Evolutionary conservation across 345 rosid species (phyloP), one percentile per base, ranked within the genome.

Genomic region (Combretum micranthum): DNA sequence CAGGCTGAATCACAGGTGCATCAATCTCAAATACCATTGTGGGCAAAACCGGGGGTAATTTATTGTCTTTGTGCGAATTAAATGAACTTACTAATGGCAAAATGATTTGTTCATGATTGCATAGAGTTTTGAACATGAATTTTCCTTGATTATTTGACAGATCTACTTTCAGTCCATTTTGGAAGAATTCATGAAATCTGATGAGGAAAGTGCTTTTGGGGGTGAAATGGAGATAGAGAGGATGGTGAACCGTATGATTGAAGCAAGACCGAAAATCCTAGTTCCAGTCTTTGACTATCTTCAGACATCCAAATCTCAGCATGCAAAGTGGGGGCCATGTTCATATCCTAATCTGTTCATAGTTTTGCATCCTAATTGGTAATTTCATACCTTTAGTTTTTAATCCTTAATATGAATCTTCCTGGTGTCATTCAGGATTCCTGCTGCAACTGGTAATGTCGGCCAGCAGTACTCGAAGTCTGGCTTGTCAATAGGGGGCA

Each of bases 1-100:
- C 95, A 88, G 75, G 95, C 93, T 54, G 98, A 92, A 66, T 61
- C 84, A 63, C 88, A 70, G 69, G 83, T 77, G 88, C 80, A 88
- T 72, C 77, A 71, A 58, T 64, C 75, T 55, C 54, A 58, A 47
- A 32, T 39, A 15, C 87, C 77, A 44, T 65, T 84, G 69, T 88
- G 93, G 98, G 84, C 76, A 54, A 88, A 84, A 69, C 77, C 76
- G 17, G 75, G 81, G 83, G 96, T 92, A 84, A 60, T 42, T 20
- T 58, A 57, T n/a, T 42, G 10, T 7, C 47, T 26, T 53, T 23
- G n/a, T 18, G 20, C 10, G 16, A 53, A 19, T 47, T 32, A n/a
- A 39, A 12, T 17, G 7, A 21, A 32, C 63, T 18, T 6, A n/a
- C n/a, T 7, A 15, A n/a, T 13, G 17, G 19, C 13, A 20, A 18